phyloP scores from a whole-genome alignment of 179 eudicot species.

The Heliamphora pulchella region DNA sequence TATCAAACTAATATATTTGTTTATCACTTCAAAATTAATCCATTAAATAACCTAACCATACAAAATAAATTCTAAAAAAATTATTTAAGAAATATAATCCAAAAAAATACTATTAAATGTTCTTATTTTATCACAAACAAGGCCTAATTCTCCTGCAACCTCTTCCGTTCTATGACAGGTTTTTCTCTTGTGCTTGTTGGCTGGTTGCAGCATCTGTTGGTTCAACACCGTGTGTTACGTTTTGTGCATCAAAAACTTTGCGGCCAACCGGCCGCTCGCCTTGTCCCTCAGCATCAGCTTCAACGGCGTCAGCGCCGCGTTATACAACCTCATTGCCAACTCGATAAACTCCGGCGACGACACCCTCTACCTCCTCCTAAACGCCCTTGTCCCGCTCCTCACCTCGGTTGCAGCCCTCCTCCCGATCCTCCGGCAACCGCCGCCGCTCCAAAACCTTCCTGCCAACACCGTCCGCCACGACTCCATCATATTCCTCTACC shows the following conservation, averaged over 20 bases:
- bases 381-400: constrained; percentile 32
- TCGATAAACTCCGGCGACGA: constrained; percentile 20
- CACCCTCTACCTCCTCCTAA: constrained; percentile 31
- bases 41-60: too few species aligned
- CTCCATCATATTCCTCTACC: constrained; percentile 15
- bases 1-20: too few species aligned
- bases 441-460: constrained; percentile 6
- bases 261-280: constrained; percentile 28
- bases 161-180: constrained; percentile 21
- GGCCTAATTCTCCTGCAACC: too few species aligned
- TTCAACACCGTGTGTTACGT: constrained; percentile 44
- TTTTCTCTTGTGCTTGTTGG: constrained; percentile 27
- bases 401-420: constrained; percentile 24
- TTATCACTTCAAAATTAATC: too few species aligned
- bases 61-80: too few species aligned
- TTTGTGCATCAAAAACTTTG: constrained; percentile 36
- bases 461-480: constrained; percentile 1
- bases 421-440: constrained; percentile 17
- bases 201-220: constrained; percentile 47
- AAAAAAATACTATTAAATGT: too few species aligned
- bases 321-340: constrained; percentile 31
- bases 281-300: constrained; percentile 37
- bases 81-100: too few species aligned
- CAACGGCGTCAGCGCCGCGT: constrained; percentile 37
- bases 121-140: too few species aligned